A percentile compares a stretch with the other conserved stretches of the same genome.
Conservation (phyloP, 106 monocot species). For the Iris macrosiphon region DNA sequence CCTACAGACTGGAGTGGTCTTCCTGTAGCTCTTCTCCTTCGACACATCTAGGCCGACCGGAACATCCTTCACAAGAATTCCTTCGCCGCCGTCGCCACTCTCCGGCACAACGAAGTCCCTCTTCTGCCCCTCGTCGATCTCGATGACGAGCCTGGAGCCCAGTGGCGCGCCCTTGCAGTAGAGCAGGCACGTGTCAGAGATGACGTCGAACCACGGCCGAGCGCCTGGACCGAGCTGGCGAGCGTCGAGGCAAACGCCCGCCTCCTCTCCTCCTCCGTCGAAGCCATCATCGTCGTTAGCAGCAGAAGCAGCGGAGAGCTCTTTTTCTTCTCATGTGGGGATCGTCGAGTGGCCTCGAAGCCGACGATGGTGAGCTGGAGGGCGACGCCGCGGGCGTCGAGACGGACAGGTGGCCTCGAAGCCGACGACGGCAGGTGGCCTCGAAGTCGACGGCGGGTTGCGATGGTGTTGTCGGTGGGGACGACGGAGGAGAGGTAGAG, state of each 20-base stretch:
- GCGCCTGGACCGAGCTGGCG: slow-evolving; percentile 48
- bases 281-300: too few relatives aligned
- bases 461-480: too few relatives aligned
- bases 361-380: too few relatives aligned
- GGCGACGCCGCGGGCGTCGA: too few relatives aligned
- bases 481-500: too few relatives aligned
- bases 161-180: slow-evolving; percentile 83
- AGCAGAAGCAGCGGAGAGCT: too few relatives aligned
- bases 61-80: slow-evolving; percentile 22
- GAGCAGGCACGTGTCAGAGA: slow-evolving; percentile 68
- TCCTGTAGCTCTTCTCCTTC: slow-evolving; percentile 20
- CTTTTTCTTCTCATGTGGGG: too few relatives aligned
- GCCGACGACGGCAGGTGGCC: too few relatives aligned
- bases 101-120: slow-evolving; percentile 24
- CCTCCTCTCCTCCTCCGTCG: neutral
- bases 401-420: too few relatives aligned
- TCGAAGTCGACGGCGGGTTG: too few relatives aligned
- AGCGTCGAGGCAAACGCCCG: slow-evolving; percentile 36
- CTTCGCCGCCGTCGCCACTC: neutral
- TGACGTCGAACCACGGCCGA: slow-evolving; percentile 91
- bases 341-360: too few relatives aligned
- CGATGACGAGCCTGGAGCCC: slow-evolving; percentile 49
- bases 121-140: slow-evolving; percentile 13
- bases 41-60: slow-evolving; percentile 33
- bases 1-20: slow-evolving; percentile 36